Percentiles rank a stretch among this genome's conserved stretches.
Conservation (phyloP, 768 basidiomycete species). For the Trametes cubensis region DNA sequence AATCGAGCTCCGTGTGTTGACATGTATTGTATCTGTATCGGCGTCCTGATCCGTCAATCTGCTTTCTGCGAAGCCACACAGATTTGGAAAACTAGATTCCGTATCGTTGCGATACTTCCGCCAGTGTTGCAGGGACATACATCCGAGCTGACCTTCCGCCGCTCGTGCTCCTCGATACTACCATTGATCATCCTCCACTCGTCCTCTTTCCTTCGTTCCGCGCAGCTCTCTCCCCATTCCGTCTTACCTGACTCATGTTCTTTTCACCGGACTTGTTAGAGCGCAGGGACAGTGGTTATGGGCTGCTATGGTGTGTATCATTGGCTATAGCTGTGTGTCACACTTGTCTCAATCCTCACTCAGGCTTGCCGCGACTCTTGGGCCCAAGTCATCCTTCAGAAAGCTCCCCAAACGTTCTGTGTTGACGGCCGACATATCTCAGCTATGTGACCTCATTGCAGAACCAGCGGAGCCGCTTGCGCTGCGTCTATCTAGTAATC, state of each 20-base stretch:
- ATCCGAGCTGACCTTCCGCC: background rate
- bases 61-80: background rate
- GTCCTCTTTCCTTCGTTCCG: too few species aligned
- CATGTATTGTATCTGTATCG: background rate
- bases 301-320: conserved; percentile 71
- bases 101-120: background rate
- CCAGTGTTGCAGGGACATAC: background rate
- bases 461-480: conserved; percentile 87
- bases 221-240: too few species aligned
- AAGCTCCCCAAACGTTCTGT: conserved; percentile 83
- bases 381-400: conserved; percentile 83
- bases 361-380: conserved; percentile 91
- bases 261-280: conserved; percentile 82
- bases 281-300: conserved; percentile 84
- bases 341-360: background rate
- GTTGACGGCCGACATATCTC: conserved; percentile 79
- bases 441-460: conserved; percentile 79
- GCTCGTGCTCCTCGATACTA: too few species aligned
- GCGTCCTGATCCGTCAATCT: background rate
- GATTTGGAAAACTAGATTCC: background rate
- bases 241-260: conserved; percentile 62
- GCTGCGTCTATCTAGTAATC: conserved; percentile 81
- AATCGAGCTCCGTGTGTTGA: background rate
- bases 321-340: background rate
- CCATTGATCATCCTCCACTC: too few species aligned